Percentiles rank a stretch among this genome's conserved stretches.
These are phyloP conservation scores for Tetrahymena elliotti DNA, from an alignment of 73 alveolate species.

Conservation along the genomic window DNA sequence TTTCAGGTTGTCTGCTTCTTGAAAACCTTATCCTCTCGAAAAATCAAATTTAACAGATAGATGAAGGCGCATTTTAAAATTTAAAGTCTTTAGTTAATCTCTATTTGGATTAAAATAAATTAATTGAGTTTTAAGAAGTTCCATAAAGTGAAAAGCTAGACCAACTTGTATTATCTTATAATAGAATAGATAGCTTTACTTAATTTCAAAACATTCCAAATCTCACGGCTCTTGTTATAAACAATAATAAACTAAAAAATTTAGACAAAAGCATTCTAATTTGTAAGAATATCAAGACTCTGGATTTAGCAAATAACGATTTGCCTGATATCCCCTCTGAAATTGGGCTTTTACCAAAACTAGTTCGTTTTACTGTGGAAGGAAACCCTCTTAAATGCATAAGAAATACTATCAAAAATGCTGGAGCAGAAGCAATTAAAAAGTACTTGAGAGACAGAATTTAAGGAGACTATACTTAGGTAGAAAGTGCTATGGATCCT, in stretches of 20 bases:
- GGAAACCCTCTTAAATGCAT: constrained; percentile 94
- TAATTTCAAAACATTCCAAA: constrained; percentile 7
- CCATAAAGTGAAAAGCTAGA: constrained; percentile 9
- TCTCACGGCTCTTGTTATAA: constrained; percentile 5
- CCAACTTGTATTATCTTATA: constrained; percentile 5
- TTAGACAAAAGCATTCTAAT: constrained; percentile 2
- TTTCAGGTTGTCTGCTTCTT: background rate
- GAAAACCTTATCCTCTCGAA: constrained; percentile 25
- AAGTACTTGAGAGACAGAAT: constrained; percentile 78
- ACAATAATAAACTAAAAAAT: constrained; percentile 26
- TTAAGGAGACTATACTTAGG: constrained; percentile 41
- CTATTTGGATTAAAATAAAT: constrained; percentile 24
- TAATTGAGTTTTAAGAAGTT: constrained; percentile 5
- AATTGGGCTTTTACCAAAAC: constrained; percentile 67
- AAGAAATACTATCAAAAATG: constrained; percentile 80
- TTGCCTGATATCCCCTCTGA: constrained; percentile 80
- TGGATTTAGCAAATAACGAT: constrained; percentile 87
- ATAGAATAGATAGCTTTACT: constrained; percentile 5
- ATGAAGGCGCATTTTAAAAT: constrained; percentile 8
- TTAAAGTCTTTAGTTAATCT: background rate
- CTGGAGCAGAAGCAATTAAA: constrained; percentile 87
- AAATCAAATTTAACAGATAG: constrained; percentile 9
- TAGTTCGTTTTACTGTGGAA: constrained; percentile 85
- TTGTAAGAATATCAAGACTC: constrained; percentile 62
- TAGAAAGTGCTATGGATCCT: constrained; percentile 26